A percentile compares a stretch with the other conserved stretches of the same genome.
Conservation (phyloP, 495 filamentous ascomycete genomes). For the Achaetomiella virescens region DNA sequence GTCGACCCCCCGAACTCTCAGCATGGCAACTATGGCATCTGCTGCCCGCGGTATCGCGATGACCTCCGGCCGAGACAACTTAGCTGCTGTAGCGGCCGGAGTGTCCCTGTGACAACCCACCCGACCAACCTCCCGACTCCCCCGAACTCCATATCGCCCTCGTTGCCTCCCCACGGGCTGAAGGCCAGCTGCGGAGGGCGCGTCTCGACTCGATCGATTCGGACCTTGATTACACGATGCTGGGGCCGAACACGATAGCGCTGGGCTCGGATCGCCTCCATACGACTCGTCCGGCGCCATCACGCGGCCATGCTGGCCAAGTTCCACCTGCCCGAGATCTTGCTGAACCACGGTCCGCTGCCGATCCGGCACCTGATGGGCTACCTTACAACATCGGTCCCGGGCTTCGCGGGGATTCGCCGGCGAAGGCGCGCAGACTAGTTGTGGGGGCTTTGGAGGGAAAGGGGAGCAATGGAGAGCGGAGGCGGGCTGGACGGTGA, state of each 20-base stretch:
- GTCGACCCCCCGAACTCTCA: constrained; percentile 28
- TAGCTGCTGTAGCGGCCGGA: constrained; percentile 55
- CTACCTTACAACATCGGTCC: constrained; percentile 84
- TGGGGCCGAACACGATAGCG: constrained; percentile 51
- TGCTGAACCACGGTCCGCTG: constrained; percentile 80
- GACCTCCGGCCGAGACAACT: constrained; percentile 52
- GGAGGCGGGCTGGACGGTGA: constrained; percentile 64
- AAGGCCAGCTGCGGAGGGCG: constrained; percentile 54
- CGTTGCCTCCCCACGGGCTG: constrained; percentile 73
- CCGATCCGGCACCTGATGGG: constrained; percentile 94
- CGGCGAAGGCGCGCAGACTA: constrained; percentile 82
- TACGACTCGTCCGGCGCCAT: constrained; percentile 76
- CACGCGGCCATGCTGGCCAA: constrained; percentile 81
- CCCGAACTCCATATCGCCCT: constrained; percentile 92
- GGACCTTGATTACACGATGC: constrained; percentile 78
- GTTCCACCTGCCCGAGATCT: constrained; percentile 84
- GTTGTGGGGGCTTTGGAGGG: constrained; percentile 80
- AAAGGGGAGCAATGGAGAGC: constrained; percentile 56
- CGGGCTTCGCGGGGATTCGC: constrained; percentile 86
- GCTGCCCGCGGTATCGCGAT: constrained; percentile 67
- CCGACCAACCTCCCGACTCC: constrained; percentile 79
- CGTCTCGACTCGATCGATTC: constrained; percentile 70
- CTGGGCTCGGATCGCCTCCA: constrained; percentile 42
- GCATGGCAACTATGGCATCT: constrained; percentile 58
- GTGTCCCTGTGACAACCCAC: constrained; percentile 51